Evolutionary conservation across 768 basidiomycete species (phyloP).

Genomic region (Boletus sp.): DNA sequence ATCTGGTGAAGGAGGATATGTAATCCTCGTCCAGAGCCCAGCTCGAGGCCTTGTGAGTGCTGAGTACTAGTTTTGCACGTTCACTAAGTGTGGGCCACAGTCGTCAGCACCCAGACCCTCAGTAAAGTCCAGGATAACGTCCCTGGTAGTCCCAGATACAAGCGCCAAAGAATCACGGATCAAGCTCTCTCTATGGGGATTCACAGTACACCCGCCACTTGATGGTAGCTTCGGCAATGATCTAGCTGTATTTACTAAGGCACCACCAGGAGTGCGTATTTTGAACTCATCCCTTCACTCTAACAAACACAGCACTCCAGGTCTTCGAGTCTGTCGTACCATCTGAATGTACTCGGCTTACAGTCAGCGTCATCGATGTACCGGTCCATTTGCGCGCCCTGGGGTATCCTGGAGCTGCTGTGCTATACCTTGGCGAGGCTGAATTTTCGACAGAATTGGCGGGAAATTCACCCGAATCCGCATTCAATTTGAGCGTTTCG

Average conservation of each 20-base stretch:
- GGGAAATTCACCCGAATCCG: constrained; percentile 57
- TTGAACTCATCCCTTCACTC: neutral
- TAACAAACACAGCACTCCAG: constrained; percentile 32
- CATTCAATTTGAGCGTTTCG: constrained; percentile 47
- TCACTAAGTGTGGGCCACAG: constrained; percentile 30
- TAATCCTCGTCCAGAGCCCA: constrained; percentile 53
- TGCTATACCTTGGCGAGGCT: constrained; percentile 60
- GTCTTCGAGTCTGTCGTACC: constrained; percentile 93
- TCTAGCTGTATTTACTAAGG: constrained; percentile 61
- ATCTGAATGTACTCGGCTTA: constrained; percentile 74
- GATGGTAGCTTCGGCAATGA: constrained; percentile 64
- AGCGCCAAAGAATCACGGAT: constrained; percentile 77
- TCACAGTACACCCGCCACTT: constrained; percentile 59
- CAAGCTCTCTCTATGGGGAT: constrained; percentile 57
- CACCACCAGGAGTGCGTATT: constrained; percentile 80
- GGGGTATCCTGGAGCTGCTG: constrained; percentile 59
- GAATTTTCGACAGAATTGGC: constrained; percentile 73
- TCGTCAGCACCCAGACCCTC: constrained; percentile 45
- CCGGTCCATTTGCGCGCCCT: constrained; percentile 61
- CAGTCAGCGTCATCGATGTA: constrained; percentile 61
- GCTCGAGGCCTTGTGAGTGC: constrained; percentile 56
- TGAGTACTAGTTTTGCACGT: neutral
- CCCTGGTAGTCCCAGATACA: constrained; percentile 55
- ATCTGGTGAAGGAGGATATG: constrained; percentile 29
- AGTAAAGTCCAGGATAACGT: constrained; percentile 64